phyloP scores from a whole-genome alignment of 1,284 basidiomycete species.

The Ganoderma lucidum region DNA sequence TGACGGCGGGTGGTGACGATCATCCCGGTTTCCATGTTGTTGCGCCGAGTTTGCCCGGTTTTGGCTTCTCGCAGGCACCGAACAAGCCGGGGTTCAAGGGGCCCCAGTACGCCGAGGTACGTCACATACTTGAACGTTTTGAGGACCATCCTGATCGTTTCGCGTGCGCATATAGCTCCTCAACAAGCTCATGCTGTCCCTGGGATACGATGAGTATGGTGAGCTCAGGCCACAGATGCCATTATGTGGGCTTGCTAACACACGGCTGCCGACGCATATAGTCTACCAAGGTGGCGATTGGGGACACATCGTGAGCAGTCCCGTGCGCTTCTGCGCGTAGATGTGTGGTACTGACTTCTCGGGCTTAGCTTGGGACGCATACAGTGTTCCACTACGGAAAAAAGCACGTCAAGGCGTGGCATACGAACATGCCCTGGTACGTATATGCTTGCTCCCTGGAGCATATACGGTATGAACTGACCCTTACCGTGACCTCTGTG shows the following conservation, averaged over 20 bases:
- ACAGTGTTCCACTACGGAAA: conserved; percentile 26
- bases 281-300: conserved; percentile 5
- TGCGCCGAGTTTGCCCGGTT: conserved; percentile 58
- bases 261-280: not conserved
- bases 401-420: conserved; percentile 34
- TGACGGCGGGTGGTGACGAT: conserved; percentile 48
- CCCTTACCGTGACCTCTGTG: not conserved
- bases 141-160: not conserved
- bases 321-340: not conserved
- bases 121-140: not conserved
- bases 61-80: conserved; percentile 57
- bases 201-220: conserved; percentile 39
- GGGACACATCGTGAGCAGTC: not conserved
- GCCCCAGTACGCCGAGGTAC: conserved; percentile 38
- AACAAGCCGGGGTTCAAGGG: conserved; percentile 45
- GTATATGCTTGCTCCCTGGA: conserved; percentile 16
- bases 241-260: not conserved
- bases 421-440: conserved; percentile 31
- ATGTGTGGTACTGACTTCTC: not conserved
- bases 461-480: conserved; percentile 24
- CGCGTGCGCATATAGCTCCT: conserved; percentile 17
- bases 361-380: conserved; percentile 15
- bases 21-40: conserved; percentile 69
- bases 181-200: conserved; percentile 34
- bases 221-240: not conserved